Base-by-base conservation (phyloP, 2,329 filamentous ascomycete genomes). In the Arthroderma uncinatum region DNA sequence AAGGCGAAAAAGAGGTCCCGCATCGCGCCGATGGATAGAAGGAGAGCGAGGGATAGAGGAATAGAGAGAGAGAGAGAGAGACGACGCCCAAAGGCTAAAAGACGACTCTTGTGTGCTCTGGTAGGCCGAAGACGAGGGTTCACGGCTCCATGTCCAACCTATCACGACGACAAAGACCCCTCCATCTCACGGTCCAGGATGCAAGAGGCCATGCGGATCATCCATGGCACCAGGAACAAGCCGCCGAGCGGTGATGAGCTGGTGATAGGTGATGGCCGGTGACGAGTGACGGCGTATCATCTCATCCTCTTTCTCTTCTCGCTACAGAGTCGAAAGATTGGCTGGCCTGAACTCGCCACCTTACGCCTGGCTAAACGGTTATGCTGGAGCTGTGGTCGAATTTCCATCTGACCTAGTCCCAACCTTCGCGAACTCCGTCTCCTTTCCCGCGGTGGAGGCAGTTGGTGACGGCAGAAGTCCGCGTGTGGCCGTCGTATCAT, bases 111-210 rank as follows among this genome's bases (percentile, higher is more conserved):
- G 19, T 42, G 50, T 2, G 50, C n/a, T 55, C 55, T 57, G 58
- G 58, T 55, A 59, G 58, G 55, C 54, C 54, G 53, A 47, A 28
- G 39, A 36, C 30, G 19, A 36, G 37, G 48, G 55, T 59, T 59
- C 55, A 57, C 58, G 33, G 19, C 34, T 40, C 39, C 47, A 34
- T 19, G 37, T 37, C 25, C 52, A 36, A 53, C 58, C 58, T 57
- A 59, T 59, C 55, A 57, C 23, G 33, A 44, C 19, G 2, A 23
- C n/a, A 9, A 55, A 52, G 58, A 44, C 33, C 33, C 56, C 47
- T 57, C 56, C 54, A 39, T 40, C 58, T 16, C 47, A n/a, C 34
- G 53, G 34, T 44, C 21, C 33, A 53, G 55, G 55, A 56, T 56
- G 55, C 52, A 52, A 21, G 40, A 57, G 30, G 50, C 42, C 50